Percentiles rank a stretch among this genome's conserved stretches.
phyloP scores from a whole-genome alignment of 495 filamentous ascomycete species.

The Penicillium alfredii region DNA sequence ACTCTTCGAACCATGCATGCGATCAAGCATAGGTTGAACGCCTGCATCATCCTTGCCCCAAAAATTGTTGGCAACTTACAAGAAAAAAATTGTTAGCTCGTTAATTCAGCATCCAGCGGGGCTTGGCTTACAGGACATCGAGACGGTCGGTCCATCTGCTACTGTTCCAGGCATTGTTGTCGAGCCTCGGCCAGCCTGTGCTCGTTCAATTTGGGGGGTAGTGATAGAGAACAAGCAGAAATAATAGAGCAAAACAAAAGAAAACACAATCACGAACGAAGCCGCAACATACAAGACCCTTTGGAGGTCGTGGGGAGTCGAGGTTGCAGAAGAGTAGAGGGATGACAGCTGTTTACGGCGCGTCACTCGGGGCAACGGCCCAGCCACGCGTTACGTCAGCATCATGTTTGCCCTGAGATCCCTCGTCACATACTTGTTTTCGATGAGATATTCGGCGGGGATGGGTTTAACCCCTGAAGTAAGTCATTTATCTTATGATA shows the following conservation, averaged over 20 bases:
- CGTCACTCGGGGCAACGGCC: constrained; percentile 45
- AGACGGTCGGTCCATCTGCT: constrained; percentile 57
- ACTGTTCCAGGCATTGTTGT: constrained; percentile 55
- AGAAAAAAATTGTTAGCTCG: constrained; percentile 10
- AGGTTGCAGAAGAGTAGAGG: constrained; percentile 22
- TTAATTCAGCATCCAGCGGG: neutral
- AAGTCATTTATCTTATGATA: neutral
- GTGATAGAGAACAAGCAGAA: constrained; percentile 10
- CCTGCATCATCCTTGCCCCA: constrained; percentile 99
- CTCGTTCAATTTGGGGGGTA: constrained; percentile 29
- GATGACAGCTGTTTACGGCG: constrained; percentile 35
- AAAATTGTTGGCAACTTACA: constrained; percentile 99
- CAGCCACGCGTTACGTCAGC: constrained; percentile 10
- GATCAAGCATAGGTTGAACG: constrained; percentile 83
- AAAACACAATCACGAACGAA: constrained; percentile 16
- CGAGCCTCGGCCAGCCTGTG: constrained; percentile 42
- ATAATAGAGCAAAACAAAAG: constrained; percentile 10
- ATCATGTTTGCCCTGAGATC: neutral
- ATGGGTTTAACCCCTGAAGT: no score
- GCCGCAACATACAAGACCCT: constrained; percentile 13
- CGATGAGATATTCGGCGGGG: no score
- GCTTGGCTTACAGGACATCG: constrained; percentile 52
- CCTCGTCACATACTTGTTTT: constrained; percentile 4
- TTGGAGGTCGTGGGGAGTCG: constrained; percentile 27
- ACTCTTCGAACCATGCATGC: constrained; percentile 92